A percentile compares a stretch with the other conserved stretches of the same genome.
These are phyloP conservation scores for Monosporozyma solicola DNA, from an alignment of 805 yeast genomes.

Conservation along the genomic window DNA sequence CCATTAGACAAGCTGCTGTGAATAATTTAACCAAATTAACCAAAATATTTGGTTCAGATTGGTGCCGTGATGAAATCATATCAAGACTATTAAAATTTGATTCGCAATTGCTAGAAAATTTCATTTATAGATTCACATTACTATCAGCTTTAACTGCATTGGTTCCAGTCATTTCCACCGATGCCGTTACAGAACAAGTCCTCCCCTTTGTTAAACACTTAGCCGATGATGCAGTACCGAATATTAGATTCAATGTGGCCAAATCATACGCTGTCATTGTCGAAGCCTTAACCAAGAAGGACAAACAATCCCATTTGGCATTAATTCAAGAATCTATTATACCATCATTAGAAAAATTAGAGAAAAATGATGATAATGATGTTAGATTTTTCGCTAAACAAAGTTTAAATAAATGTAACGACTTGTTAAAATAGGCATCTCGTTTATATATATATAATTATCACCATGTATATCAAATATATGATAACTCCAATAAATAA, in stretches of 20 bases:
- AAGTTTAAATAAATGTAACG: constrained; percentile 38
- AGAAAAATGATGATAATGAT: constrained; percentile 73
- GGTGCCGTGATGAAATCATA: constrained; percentile 85
- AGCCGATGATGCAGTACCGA: constrained; percentile 79
- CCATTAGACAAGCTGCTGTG: constrained; percentile 95
- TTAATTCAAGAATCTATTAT: constrained; percentile 44
- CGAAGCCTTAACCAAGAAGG: constrained; percentile 38
- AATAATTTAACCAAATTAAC: constrained; percentile 70
- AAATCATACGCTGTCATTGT: constrained; percentile 62
- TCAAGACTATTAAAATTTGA: constrained; percentile 54
- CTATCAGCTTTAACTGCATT: constrained; percentile 79
- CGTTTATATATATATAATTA: not conserved
- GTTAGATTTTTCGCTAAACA: constrained; percentile 78
- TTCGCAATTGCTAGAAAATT: constrained; percentile 43
- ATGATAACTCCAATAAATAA: not conserved
- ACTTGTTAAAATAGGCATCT: not conserved
- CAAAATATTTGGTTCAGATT: constrained; percentile 79
- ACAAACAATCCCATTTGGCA: constrained; percentile 19
- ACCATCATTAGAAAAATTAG: constrained; percentile 57
- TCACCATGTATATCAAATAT: not conserved
- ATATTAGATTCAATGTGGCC: constrained; percentile 91
- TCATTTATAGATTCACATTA: constrained; percentile 86
- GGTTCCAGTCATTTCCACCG: constrained; percentile 56
- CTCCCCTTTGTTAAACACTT: constrained; percentile 73
- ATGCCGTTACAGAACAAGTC: constrained; percentile 51